These are phyloP conservation scores for Alternaria alternata DNA, from an alignment of 2,329 filamentous ascomycete species.

Conservation along the genomic window DNA sequence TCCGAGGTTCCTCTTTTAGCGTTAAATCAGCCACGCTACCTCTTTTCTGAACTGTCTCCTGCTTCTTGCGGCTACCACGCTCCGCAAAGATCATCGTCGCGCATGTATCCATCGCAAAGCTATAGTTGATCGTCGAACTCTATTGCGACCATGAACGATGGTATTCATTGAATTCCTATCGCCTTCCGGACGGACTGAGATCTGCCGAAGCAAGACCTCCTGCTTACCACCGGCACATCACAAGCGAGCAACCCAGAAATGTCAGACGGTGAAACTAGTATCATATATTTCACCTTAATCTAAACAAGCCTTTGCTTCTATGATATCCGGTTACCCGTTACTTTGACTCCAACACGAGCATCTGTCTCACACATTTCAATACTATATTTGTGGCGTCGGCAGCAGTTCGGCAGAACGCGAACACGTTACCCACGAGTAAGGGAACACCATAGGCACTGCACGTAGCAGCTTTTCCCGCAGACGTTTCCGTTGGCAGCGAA, in stretches of 20 bases:
- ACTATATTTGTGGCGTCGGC: background rate
- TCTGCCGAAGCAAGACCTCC: background rate
- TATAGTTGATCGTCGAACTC: background rate
- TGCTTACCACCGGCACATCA: background rate
- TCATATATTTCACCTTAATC: background rate
- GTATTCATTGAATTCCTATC: background rate
- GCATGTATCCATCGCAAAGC: background rate
- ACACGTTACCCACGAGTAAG: background rate
- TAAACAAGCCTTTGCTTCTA: background rate
- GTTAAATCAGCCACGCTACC: background rate
- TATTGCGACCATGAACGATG: background rate
- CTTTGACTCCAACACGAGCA: background rate
- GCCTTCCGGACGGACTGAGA: background rate
- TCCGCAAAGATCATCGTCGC: background rate
- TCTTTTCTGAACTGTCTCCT: background rate
- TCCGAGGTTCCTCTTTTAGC: background rate
- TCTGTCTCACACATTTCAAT: background rate
- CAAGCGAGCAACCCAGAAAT: background rate
- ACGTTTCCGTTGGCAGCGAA: background rate
- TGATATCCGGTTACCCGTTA: background rate
- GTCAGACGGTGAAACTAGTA: background rate
- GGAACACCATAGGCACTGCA: background rate
- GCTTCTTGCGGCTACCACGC: slow-evolving; percentile 1
- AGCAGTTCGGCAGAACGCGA: background rate
- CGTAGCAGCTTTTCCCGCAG: background rate